Evolutionary conservation across 2,329 filamentous ascomycete species (phyloP), one percentile per base, ranked within the genome.

Genomic region (Hymenoscyphus linearis): DNA sequence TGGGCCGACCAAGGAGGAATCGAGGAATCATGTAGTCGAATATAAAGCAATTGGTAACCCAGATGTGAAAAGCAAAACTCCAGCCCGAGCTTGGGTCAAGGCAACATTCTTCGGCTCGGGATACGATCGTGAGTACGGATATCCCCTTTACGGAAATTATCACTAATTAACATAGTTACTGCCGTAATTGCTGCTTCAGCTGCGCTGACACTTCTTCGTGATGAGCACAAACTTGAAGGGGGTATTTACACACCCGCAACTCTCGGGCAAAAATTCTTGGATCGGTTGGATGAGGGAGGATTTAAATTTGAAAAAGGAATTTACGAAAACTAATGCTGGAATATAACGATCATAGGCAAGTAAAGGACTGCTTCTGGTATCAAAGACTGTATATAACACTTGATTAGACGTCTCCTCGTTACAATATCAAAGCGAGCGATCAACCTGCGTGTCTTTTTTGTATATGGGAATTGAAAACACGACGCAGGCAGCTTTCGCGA

Each of bases 171-270:
- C 7, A 12, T 16, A 87, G 85, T 90, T 57, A 91, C 88, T 3
- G 89, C 81, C 0, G 70, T 86, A 18, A 78, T 88, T 31, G 70
- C 90, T 14, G 80, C 82, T 1, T 80, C 91, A 68, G 88, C 82
- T 13, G 89, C 88, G 3, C 75, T 82, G 44, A 85, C 85, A 0
- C 76, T 93, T 35, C 75, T 91, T 16, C 79, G 87, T 61, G 86
- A 88, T 44, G 80, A 85, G 14, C 73, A 70, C 44, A 77, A 80
- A 55, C 75, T 90, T 13, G 79, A 78, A 1, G 89, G 89, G 18
- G 89, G 89, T 2, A 76, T 91, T 26, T 83, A 89, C 64, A 93
- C 90, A 1, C 85, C 89, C 0, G 87, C 89, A 0, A 88, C 83
- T 59, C 76, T 93, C 2, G 89, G 89, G 0, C 84, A 87, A 66